Percentiles rank a stretch among this genome's conserved stretches.
Conservation (phyloP, 805 yeast species). For the Barnettozyma wickerhamii region DNA sequence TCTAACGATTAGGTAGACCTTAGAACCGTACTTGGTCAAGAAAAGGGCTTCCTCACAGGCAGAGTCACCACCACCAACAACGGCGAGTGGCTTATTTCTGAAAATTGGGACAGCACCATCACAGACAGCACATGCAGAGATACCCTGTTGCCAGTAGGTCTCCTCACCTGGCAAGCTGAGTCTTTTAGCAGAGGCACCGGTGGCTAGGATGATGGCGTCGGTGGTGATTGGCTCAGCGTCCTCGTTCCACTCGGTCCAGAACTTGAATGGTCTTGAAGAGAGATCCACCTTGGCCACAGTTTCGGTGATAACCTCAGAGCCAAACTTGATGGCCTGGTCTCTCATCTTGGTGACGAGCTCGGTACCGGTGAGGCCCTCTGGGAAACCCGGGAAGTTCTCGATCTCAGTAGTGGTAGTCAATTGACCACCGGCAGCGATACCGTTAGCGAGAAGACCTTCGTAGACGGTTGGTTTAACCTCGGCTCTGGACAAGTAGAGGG, state of each 20-base stretch:
- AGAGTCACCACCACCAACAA: conserved; percentile 98
- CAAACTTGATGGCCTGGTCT: conserved; percentile 80
- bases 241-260: conserved; percentile 95
- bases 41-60: conserved; percentile 99
- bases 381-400: conserved; percentile 99
- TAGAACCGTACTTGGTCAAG: conserved; percentile 95
- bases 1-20: conserved; percentile 90
- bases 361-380: conserved; percentile 83
- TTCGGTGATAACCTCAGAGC: conserved; percentile 92
- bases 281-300: conserved; percentile 92
- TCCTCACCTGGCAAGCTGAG: conserved; percentile 95
- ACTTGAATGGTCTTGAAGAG: conserved; percentile 84
- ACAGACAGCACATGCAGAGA: conserved; percentile 99
- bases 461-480: conserved; percentile 90
- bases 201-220: conserved; percentile 88
- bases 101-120: conserved; percentile 99
- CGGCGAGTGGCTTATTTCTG: conserved; percentile 97
- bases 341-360: conserved; percentile 93
- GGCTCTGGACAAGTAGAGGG: conserved; percentile 94
- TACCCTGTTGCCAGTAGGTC: conserved; percentile 98
- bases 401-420: conserved; percentile 97
- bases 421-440: conserved; percentile 99
- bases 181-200: conserved; percentile 98
- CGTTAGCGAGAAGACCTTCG: conserved; percentile 95
- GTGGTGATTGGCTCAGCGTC: conserved; percentile 88